Conservation (phyloP, 305 asterid species). For the Fraxinus velutina region DNA sequence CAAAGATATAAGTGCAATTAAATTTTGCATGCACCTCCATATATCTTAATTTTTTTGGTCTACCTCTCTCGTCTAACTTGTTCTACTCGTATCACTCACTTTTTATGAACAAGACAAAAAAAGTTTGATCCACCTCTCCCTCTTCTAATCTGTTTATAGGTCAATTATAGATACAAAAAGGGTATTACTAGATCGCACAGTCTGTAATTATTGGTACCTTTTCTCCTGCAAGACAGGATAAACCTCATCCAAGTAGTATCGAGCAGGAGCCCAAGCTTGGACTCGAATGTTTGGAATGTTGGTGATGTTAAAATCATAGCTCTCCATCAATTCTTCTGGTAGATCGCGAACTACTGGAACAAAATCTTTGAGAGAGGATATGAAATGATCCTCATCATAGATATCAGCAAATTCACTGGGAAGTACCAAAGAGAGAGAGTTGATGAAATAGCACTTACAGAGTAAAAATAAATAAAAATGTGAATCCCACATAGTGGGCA, state of each 20-base stretch:
- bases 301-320: conserved; percentile 60
- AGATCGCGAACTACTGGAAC: conserved; percentile 59
- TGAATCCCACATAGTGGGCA: neutral
- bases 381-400: conserved; percentile 74
- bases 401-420: conserved; percentile 73
- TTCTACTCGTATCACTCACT: neutral
- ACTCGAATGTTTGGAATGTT: conserved; percentile 57
- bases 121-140: neutral
- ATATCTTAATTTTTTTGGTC: neutral
- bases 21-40: neutral
- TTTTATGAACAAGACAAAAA: neutral
- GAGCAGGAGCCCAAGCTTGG: conserved; percentile 78
- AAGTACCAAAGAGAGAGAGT: conserved; percentile 20
- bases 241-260: conserved; percentile 67
- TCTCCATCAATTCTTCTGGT: conserved; percentile 63
- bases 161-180: neutral
- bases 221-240: conserved; percentile 63
- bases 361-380: conserved; percentile 54
- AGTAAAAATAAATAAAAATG: neutral
- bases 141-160: neutral
- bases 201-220: conserved; percentile 38
- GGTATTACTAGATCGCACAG: neutral
- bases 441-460: neutral
- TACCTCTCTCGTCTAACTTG: neutral
- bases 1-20: neutral